Evolutionary conservation across 2,329 filamentous ascomycete genomes (phyloP).

Genomic region (Alternaria viburni): DNA sequence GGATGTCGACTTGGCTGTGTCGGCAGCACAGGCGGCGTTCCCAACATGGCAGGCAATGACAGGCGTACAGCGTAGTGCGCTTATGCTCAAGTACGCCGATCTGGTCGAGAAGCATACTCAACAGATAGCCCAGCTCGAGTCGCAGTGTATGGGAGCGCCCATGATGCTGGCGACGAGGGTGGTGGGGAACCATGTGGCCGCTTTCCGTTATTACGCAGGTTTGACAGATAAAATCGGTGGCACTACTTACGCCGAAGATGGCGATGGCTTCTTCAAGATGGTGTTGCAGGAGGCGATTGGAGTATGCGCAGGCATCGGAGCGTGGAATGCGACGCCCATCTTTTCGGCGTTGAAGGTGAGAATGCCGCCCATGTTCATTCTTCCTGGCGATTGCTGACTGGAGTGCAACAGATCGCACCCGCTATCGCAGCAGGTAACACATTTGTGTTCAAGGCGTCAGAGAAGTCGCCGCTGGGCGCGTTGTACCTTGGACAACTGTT

Average conservation of each 20-base stretch:
- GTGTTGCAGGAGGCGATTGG: constrained; percentile 26
- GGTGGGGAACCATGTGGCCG: background rate
- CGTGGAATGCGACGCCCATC: constrained; percentile 35
- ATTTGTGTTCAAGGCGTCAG: constrained; percentile 36
- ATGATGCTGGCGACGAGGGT: constrained; percentile 12
- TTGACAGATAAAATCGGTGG: constrained; percentile 34
- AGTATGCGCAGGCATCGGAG: constrained; percentile 40
- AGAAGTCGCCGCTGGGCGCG: constrained; percentile 34
- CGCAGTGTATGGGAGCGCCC: constrained; percentile 25
- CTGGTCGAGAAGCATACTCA: constrained; percentile 25
- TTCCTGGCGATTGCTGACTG: constrained; percentile 12
- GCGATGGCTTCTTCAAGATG: background rate
- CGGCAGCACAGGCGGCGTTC: constrained; percentile 31
- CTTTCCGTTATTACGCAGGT: background rate
- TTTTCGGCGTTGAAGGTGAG: constrained; percentile 9
- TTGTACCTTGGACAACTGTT: constrained; percentile 34
- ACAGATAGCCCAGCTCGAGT: constrained; percentile 16
- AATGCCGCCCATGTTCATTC: background rate
- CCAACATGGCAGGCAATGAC: constrained; percentile 28
- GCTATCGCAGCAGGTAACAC: constrained; percentile 45
- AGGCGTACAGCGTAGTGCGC: constrained; percentile 26
- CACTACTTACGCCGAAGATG: constrained; percentile 13
- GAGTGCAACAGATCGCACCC: constrained; percentile 38
- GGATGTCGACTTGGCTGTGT: constrained; percentile 37
- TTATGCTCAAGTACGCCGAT: constrained; percentile 34